Percentiles rank a stretch among this genome's conserved stretches.
Conservation (phyloP, 1,284 basidiomycete species). For the Apiotrichum sp. region DNA sequence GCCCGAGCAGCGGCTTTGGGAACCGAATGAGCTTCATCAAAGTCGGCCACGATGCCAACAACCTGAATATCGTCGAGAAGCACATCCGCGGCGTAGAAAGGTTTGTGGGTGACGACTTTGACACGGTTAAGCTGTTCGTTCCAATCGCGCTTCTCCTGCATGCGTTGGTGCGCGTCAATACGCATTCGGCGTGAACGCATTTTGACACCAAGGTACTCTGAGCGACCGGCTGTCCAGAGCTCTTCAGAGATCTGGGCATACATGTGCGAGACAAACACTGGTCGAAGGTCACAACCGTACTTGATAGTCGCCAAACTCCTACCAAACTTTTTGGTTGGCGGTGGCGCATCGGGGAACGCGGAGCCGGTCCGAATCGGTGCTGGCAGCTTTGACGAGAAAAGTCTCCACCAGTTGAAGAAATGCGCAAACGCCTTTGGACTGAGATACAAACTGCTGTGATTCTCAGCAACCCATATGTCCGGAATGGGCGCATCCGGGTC, state of each 20-base stretch:
- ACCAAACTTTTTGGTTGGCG: slow-evolving; percentile 81
- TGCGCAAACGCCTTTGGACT: slow-evolving; percentile 81
- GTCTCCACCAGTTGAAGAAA: slow-evolving; percentile 85
- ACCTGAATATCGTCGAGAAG: slow-evolving; percentile 72
- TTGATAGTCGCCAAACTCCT: slow-evolving; percentile 86
- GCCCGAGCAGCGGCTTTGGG: neutral
- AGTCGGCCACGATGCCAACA: slow-evolving; percentile 70
- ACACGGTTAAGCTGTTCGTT: slow-evolving; percentile 37
- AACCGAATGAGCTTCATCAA: slow-evolving; percentile 55
- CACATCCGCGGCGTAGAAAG: slow-evolving; percentile 88
- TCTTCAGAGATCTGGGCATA: slow-evolving; percentile 73
- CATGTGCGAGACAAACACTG: slow-evolving; percentile 78
- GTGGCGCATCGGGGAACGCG: slow-evolving; percentile 66
- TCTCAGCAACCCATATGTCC: slow-evolving; percentile 24
- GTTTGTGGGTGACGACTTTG: slow-evolving; percentile 57
- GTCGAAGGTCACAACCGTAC: slow-evolving; percentile 73
- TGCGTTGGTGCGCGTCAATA: slow-evolving; percentile 87
- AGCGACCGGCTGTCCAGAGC: slow-evolving; percentile 71
- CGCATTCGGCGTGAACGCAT: slow-evolving; percentile 73
- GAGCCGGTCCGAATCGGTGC: slow-evolving; percentile 81
- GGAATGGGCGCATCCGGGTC: slow-evolving; percentile 14
- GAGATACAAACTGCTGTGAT: slow-evolving; percentile 73
- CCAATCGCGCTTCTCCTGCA: slow-evolving; percentile 59
- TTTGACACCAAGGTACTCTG: slow-evolving; percentile 68
- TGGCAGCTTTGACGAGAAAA: slow-evolving; percentile 74